A percentile compares a stretch with the other conserved stretches of the same genome.
phyloP scores from a whole-genome alignment of 129 eudicot species.

The Chrysanthemum seticuspe region DNA sequence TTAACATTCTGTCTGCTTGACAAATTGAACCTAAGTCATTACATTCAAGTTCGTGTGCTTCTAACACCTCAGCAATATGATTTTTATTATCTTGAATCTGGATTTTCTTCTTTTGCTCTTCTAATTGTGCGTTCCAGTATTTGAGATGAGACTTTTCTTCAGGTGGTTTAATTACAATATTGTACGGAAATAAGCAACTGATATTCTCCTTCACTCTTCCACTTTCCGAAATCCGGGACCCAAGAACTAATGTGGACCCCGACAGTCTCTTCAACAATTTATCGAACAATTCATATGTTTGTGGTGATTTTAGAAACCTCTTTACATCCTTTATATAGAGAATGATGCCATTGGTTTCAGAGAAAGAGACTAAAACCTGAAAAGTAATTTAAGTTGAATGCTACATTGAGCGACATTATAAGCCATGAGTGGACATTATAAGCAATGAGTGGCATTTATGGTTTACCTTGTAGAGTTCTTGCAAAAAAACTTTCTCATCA shows the following conservation, averaged over 20 bases:
- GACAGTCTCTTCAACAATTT: conserved; percentile 68
- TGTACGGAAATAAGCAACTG: conserved; percentile 64
- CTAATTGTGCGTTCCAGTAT: conserved; percentile 78
- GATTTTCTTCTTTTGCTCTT: conserved; percentile 74
- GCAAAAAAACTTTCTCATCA: conserved; percentile 64
- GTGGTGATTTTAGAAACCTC: conserved; percentile 61
- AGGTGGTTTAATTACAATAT: conserved; percentile 77
- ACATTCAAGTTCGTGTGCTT: conserved; percentile 91
- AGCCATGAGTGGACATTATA: neutral
- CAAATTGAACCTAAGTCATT: conserved; percentile 85
- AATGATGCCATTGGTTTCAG: conserved; percentile 65
- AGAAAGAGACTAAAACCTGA: conserved; percentile 72
- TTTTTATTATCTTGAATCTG: conserved; percentile 82
- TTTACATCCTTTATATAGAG: conserved; percentile 86
- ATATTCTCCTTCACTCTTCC: conserved; percentile 55
- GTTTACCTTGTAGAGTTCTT: conserved; percentile 80
- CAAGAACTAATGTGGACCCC: conserved; percentile 77
- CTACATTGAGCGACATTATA: neutral
- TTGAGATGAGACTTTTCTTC: conserved; percentile 75
- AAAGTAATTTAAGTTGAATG: neutral
- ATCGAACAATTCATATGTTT: conserved; percentile 55
- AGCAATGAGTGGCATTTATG: neutral
- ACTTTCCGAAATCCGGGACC: conserved; percentile 58
- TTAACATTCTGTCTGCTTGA: conserved; percentile 68
- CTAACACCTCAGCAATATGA: conserved; percentile 85